phyloP scores from a whole-genome alignment of 2,329 filamentous ascomycete genomes.

The Neopestalotiopsis sp. region DNA sequence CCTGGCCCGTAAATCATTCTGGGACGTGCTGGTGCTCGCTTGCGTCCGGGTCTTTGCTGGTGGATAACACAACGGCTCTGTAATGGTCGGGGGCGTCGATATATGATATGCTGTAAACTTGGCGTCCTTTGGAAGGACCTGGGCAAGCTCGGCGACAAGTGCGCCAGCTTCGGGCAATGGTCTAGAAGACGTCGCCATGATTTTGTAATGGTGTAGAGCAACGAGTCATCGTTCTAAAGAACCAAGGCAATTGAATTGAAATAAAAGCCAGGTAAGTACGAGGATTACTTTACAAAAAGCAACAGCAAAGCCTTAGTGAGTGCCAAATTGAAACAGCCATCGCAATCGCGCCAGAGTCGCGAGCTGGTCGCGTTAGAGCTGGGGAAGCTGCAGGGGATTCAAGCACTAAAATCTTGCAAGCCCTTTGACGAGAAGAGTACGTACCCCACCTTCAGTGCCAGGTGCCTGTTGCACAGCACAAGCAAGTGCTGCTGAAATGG shows the following conservation, averaged over 20 bases:
- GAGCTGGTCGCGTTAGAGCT: constrained; percentile 2
- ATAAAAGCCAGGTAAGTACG: background rate
- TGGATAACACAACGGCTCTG: constrained; percentile 78
- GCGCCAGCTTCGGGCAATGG: constrained; percentile 21
- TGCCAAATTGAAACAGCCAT: background rate
- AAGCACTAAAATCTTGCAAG: background rate
- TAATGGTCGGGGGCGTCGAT: constrained; percentile 79
- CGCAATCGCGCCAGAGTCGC: background rate
- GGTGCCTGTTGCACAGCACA: background rate
- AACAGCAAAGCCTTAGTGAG: background rate
- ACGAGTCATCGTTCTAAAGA: background rate
- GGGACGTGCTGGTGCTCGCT: constrained; percentile 39
- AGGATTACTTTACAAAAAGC: background rate
- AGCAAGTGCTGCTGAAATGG: too few species aligned
- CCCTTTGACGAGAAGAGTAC: background rate
- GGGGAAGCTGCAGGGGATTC: constrained; percentile 2
- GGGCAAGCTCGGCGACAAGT: constrained; percentile 47
- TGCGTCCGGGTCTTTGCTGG: constrained; percentile 58
- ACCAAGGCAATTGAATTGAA: background rate
- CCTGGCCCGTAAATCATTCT: constrained; percentile 60
- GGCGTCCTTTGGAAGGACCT: constrained; percentile 57
- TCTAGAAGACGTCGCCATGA: constrained; percentile 24
- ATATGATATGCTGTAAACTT: constrained; percentile 81
- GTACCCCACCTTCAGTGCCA: background rate
- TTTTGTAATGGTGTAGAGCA: background rate